Percentiles rank a stretch among this genome's conserved stretches.
Evolutionary conservation across 192 early-diverging fungal species (phyloP).

Genomic region (Endogone sp.): DNA sequence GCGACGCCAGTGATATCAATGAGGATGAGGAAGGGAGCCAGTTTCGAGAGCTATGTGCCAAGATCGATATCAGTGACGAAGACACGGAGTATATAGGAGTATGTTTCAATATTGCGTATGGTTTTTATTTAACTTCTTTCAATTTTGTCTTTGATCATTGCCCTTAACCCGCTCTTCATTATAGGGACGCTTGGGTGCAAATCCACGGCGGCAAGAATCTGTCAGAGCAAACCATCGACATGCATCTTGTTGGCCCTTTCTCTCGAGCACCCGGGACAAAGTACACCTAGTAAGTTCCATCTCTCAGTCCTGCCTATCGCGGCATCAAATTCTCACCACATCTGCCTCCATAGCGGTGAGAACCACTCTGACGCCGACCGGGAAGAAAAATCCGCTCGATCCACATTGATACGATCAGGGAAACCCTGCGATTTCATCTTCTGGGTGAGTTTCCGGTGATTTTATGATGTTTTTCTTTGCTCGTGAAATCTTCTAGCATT

Average conservation of each 20-base stretch:
- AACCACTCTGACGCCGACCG: conserved; percentile 6
- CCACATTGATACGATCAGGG: neutral
- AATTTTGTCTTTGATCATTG: neutral
- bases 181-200: conserved; percentile 6
- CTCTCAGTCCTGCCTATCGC: neutral
- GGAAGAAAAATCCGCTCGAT: conserved; percentile 5
- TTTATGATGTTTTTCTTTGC: no score
- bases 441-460: neutral
- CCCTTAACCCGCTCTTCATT: neutral
- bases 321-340: neutral
- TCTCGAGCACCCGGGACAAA: neutral
- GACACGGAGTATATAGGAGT: conserved; percentile 9
- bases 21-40: no score
- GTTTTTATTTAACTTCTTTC: conserved; percentile 6
- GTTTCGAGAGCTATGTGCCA: neutral
- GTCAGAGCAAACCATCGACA: conserved; percentile 1
- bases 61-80: neutral
- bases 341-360: conserved; percentile 9
- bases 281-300: conserved; percentile 12
- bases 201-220: neutral
- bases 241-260: neutral
- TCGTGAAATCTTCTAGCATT: no score
- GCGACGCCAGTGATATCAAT: no score
- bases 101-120: conserved; percentile 4
- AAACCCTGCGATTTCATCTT: conserved; percentile 13